Evolutionary conservation across 2,329 filamentous ascomycete genomes (phyloP), one percentile per base, ranked within the genome.

Genomic region (Phoma sp.): DNA sequence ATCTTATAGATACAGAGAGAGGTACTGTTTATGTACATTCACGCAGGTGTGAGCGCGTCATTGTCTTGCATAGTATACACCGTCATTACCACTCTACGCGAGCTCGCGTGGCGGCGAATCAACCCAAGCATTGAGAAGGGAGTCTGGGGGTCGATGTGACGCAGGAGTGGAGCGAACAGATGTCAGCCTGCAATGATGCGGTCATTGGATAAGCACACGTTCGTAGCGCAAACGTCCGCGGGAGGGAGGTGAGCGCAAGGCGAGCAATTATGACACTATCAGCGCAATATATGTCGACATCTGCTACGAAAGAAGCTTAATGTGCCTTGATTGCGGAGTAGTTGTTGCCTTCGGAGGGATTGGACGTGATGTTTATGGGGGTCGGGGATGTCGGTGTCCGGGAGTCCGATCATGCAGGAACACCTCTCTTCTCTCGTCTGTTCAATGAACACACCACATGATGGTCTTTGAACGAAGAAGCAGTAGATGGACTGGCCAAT

Each of bases 121-220:
- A 33, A 42, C 18, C 42, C 30, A 9, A 36, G 23, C 27, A 7
- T 32, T 50, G 18, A 25, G 37, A 50, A 9, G 30, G 49, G 36
- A 38, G 14, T 50, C 40, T 54, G 36, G 29, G 8, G 40, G 35
- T 9, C 18, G 24, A 13, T 13, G 35, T 36, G 44, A 53, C 44
- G 51, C 33, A 44, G 45, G 33, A 44, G 39, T 40, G 35, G 35
- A 40, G 11, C 29, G 40, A 36, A 36, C 45, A 44, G 32, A 33
- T 37, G 37, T 55, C 30, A 50, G 37, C 36, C n/a, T 27, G 39
- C 44, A 53, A 55, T 55, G 41, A 55, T 55, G 52, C 52, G 46
- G 52, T 55, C 52, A 55, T 55, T 11, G 33, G 25, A 42, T 37
- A 38, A 45, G 45, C 32, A 41, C 25, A 49, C 14, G 6, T 8